Evolutionary conservation across 106 monocot species (phyloP), one percentile per base, ranked within the genome.

Genomic region (Vanilla planifolia): DNA sequence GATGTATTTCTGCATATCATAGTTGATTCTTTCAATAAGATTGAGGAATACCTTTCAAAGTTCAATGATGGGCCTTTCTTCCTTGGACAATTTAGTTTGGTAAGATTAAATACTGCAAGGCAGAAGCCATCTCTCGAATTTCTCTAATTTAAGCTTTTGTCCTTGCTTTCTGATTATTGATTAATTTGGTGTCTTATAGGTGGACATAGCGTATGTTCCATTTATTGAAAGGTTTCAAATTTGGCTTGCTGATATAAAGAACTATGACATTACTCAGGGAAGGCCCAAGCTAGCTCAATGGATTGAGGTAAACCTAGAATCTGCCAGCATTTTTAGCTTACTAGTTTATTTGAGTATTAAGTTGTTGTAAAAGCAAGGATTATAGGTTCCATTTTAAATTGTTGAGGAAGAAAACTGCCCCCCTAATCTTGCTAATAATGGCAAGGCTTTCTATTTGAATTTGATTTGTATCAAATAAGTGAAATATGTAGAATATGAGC

Each of bases 31-130:
- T 76, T 72, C 44, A 80, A 94, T 55, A 85, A 86, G 46, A 20
- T 94, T 51, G 93, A 94, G 62, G 70, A 72, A 28, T 68, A 68
- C 15, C 75, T 94, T 35, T 67, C 70, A 8, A 86, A 86, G 45
- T 89, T 80, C 71, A 70, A 74, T 64, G 86, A 94, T 68, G 93
- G 93, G 2, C 89, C 85, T 14, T 94, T 94, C 60, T 89, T 94
- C 67, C 75, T 89, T 39, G 89, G 89, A 11, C 70, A 89, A 21
- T 94, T 94, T 45, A 89, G 93, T 68, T 33, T 83, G 70, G 93
- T 94, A 72, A 58, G 82, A 36, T 19, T 36, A 34, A 21, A 57
- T 33, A 32, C 14, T 62, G 1, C 11, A 40, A 48, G 10, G 3
- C 35, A 4, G 28, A 57, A 10, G 33, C 3, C 10, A 0, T 8